Evolutionary conservation across 441 rosid species (phyloP).

Genomic region (Cnidoscolus chayamansa): DNA sequence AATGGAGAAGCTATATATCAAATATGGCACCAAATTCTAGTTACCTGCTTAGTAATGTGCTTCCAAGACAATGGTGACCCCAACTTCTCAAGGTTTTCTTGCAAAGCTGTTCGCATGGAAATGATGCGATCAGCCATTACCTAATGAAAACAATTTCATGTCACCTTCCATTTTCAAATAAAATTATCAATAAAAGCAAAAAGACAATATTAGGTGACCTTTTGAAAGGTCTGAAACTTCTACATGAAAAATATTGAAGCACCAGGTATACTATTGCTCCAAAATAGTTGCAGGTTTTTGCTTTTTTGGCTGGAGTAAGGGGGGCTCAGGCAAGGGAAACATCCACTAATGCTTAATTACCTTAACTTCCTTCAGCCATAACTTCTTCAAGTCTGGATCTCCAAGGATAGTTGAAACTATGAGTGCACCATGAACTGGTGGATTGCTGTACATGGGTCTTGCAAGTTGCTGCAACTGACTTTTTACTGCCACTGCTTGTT

Average conservation of each 20-base stretch:
- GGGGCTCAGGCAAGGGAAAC: background rate
- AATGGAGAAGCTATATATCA: background rate
- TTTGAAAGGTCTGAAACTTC: background rate
- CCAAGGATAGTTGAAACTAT: constrained; percentile 77
- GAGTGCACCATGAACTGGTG: constrained; percentile 88
- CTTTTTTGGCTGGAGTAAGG: no score
- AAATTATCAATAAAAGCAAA: background rate
- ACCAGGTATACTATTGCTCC: background rate
- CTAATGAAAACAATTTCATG: constrained; percentile 33
- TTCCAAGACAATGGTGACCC: constrained; percentile 84
- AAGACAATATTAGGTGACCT: background rate
- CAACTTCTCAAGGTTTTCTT: constrained; percentile 75
- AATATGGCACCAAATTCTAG: background rate
- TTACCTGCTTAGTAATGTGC: constrained; percentile 85
- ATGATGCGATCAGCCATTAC: constrained; percentile 93
- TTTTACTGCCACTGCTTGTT: constrained; percentile 77
- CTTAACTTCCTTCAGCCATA: constrained; percentile 94
- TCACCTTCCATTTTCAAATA: constrained; percentile 9
- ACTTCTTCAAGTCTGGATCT: constrained; percentile 66
- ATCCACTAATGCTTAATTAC: constrained; percentile 34
- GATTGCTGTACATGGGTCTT: constrained; percentile 98
- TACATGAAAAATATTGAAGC: background rate
- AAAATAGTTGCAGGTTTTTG: background rate
- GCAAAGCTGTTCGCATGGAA: constrained; percentile 70
- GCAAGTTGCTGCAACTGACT: constrained; percentile 97